Evolutionary conservation across 1,139 yeast species (phyloP), one percentile per base, ranked within the genome.

Genomic region (Taphrina populina): DNA sequence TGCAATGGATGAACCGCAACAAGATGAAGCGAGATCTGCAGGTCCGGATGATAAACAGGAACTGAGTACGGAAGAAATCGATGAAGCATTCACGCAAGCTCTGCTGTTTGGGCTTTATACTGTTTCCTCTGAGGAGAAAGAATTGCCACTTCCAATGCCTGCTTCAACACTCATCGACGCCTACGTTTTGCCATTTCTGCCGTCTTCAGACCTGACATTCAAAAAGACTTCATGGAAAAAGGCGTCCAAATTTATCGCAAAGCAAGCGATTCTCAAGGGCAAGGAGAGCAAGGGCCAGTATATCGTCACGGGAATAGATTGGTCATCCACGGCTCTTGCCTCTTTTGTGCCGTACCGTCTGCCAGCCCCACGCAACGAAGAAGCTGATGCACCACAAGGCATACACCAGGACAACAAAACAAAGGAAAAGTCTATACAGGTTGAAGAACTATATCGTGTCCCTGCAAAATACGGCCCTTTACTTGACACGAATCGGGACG

Each of bases 251-350:
- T 41, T 43, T 33, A 20, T 52, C 26, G 10, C 44, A 11, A 41
- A 46, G 47, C 57, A 53, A 20, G 46, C 45, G 34, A 11, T 36
- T 15, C 36, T 52, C 17, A 52, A 41, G 37, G 24, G 44, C 32
- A 56, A 41, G 17, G 53, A 52, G 32, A 40, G 35, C 13, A 49
- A 49, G 11, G 54, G 54, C 3, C 54, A 49, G 34, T 19, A 33
- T 13, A 39, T 21, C 17, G 34, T 49, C 19, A 37, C 46, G 27
- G 54, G 36, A 4, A 39, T 49, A 21, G 35, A 21, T n/a, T 32
- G 46, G 54, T 19, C 17, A 24, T n/a, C 33, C 11, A 39, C 39
- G 10, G 46, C 29, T 7, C 13, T 49, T 11, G 4, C 21, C 2
- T 17, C 43, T 6, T 49, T 49, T 30, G 46, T 30, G 19, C 54